These are phyloP conservation scores for Chlamydomonas incerta DNA, from an alignment of 139 green algal genomes.

Conservation along the genomic window DNA sequence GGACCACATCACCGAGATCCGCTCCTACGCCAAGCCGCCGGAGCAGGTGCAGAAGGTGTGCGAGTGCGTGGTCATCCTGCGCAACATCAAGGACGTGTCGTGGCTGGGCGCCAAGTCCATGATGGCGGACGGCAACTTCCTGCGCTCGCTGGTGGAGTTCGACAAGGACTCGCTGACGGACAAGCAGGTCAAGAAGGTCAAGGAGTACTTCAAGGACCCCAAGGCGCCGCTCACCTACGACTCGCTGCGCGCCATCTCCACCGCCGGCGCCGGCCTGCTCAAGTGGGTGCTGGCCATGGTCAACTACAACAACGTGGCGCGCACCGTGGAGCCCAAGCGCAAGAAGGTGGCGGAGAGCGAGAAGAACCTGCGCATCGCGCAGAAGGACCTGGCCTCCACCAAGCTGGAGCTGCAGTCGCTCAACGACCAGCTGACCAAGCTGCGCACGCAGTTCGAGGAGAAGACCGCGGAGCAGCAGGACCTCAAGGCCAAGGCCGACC, in stretches of 20 bases:
- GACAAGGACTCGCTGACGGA: slow-evolving; percentile 86
- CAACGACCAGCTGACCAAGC: slow-evolving; percentile 67
- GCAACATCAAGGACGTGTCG: slow-evolving; percentile 85
- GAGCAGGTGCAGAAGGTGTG: slow-evolving; percentile 89
- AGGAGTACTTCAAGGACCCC: slow-evolving; percentile 89
- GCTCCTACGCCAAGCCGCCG: slow-evolving; percentile 91
- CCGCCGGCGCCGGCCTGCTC: slow-evolving; percentile 72
- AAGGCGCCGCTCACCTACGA: slow-evolving; percentile 77
- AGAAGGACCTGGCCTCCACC: slow-evolving; percentile 79
- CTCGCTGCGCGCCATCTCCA: slow-evolving; percentile 66
- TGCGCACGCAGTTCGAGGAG: slow-evolving; percentile 81
- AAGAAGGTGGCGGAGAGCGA: slow-evolving; percentile 85
- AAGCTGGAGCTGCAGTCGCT: slow-evolving; percentile 77
- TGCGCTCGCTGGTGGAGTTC: slow-evolving; percentile 86
- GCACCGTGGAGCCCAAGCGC: slow-evolving; percentile 85
- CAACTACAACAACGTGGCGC: slow-evolving; percentile 88
- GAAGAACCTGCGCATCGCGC: slow-evolving; percentile 80
- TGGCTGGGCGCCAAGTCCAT: slow-evolving; percentile 91
- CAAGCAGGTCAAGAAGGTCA: slow-evolving; percentile 84
- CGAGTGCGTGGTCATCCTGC: slow-evolving; percentile 91
- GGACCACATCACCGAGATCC: slow-evolving; percentile 93
- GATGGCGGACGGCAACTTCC: slow-evolving; percentile 89
- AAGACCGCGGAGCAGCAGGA: slow-evolving; percentile 79
- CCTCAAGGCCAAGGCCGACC: slow-evolving; percentile 77
- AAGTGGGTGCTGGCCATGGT: slow-evolving; percentile 92